Percentiles rank a stretch among this genome's conserved stretches.
phyloP scores from a whole-genome alignment of 2,329 filamentous ascomycete species.

The Magnaporthiopsis incrustans region DNA sequence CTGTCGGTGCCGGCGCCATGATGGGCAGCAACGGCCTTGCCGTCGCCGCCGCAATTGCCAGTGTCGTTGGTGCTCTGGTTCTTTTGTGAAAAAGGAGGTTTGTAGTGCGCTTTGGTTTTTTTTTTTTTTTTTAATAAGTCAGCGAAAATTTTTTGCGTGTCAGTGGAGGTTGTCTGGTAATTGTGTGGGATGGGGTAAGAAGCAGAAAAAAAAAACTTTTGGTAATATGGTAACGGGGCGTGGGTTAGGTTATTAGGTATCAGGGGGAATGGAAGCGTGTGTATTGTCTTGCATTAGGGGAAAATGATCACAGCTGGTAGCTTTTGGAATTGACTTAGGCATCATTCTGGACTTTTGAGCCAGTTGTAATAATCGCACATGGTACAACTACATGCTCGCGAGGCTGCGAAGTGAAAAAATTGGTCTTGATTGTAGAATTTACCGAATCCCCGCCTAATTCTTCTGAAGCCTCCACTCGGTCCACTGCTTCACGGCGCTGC shows the following conservation, averaged over 20 bases:
- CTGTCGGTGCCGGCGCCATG: background rate
- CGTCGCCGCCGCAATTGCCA: background rate
- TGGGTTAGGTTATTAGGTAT: background rate
- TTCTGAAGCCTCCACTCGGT: too few relatives aligned
- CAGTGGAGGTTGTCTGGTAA: background rate
- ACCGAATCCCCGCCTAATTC: too few relatives aligned
- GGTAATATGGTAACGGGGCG: background rate
- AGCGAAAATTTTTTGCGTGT: background rate
- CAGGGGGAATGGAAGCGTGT: background rate
- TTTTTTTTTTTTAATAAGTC: too few relatives aligned
- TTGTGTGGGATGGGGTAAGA: background rate
- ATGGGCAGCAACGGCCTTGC: background rate
- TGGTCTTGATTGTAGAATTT: too few relatives aligned
- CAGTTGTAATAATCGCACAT: too few relatives aligned
- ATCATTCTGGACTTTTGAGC: background rate
- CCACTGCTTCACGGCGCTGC: too few relatives aligned
- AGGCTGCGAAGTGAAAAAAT: too few relatives aligned
- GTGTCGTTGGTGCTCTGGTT: background rate
- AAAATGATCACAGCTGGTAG: background rate
- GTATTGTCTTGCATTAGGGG: background rate
- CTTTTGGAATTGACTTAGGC: background rate
- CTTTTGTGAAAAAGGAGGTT: background rate
- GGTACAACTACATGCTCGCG: too few relatives aligned
- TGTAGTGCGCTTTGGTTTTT: too few relatives aligned
- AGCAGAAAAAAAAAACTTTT: background rate